Base-by-base conservation (phyloP, 2,329 filamentous ascomycete species). In the Gnomoniopsis smithogilvyi region DNA sequence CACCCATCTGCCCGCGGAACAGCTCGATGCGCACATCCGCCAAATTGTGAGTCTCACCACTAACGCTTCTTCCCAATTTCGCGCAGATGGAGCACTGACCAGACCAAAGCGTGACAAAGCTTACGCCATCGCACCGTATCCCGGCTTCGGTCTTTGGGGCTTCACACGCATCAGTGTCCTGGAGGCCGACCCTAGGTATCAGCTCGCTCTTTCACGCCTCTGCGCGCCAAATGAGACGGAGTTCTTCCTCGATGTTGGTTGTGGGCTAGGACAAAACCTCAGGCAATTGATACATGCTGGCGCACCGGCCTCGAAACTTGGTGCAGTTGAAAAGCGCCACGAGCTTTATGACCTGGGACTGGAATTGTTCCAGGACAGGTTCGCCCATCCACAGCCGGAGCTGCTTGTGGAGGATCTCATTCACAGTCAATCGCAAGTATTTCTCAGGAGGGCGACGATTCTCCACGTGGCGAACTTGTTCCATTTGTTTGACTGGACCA, bases 201-300 rank as follows among this genome's bases (percentile, higher is more conserved):
- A 64, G 3, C 62, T 57, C 1, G 57, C 72, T 11, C 49, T 76
- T 6, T 58, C 64, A 11, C 69, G 65, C 19, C 62, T 72, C 14
- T 33, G n/a, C 15, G 51, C 51, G n/a, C 36, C 51, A 17, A 68
- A 69, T 6, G 68, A 63, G 2, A 65, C 52, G n/a, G n/a, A n/a
- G n/a, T n/a, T n/a, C 2, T 53, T 72, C 15, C 67, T 79, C 17
- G 76, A 79, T 54, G 69, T 74, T 54, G 76, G 73, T 14, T 78
- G 76, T 66, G 77, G 75, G 62, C 73, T 79, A 56, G 76, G 75
- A 12, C 75, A 79, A 49, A 74, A 75, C 47, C 68, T 79, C 46
- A 74, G 78, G 21, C 74, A 77, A 61, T 67, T 79, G 14, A 69
- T 73, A 12, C 50, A 57, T 50, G 74, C 75, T 49, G 75, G 75